Evolutionary conservation across 768 basidiomycete genomes (phyloP).

Genomic region (Lactifluus hygrophoroides): DNA sequence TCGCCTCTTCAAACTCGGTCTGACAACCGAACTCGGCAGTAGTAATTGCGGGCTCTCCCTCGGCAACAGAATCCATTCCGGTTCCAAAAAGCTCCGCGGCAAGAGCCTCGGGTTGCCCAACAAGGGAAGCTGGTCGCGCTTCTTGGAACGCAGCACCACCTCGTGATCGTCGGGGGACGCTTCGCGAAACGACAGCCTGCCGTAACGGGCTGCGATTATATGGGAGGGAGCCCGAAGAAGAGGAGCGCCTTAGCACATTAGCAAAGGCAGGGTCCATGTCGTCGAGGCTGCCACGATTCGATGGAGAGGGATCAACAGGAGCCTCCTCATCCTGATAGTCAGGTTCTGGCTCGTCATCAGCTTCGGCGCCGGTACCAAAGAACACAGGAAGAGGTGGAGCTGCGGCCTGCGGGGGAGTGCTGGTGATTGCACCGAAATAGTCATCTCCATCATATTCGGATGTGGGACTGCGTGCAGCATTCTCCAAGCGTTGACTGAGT

Average conservation of each 20-base stretch:
- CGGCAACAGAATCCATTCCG: slow-evolving; percentile 36
- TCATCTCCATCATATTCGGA: slow-evolving; percentile 20
- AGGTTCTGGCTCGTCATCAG: slow-evolving; percentile 24
- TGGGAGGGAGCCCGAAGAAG: slow-evolving; percentile 33
- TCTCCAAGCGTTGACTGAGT: slow-evolving; percentile 19
- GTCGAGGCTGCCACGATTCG: slow-evolving; percentile 66
- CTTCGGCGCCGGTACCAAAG: slow-evolving; percentile 23
- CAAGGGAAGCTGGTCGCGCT: slow-evolving; percentile 58
- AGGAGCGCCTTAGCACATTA: slow-evolving; percentile 57
- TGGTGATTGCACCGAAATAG: slow-evolving; percentile 14
- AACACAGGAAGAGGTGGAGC: slow-evolving; percentile 9
- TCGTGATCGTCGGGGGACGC: slow-evolving; percentile 43
- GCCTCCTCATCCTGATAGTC: slow-evolving; percentile 29
- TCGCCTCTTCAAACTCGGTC: slow-evolving; percentile 43
- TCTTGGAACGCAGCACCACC: slow-evolving; percentile 67
- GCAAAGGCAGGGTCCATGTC: slow-evolving; percentile 86
- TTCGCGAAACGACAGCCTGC: slow-evolving; percentile 44
- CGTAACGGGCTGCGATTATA: slow-evolving; percentile 53
- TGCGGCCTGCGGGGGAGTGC: slow-evolving; percentile 18
- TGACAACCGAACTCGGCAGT: slow-evolving; percentile 59
- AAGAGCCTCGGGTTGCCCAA: slow-evolving; percentile 65
- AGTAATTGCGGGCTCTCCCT: slow-evolving; percentile 32
- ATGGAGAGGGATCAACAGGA: slow-evolving; percentile 33
- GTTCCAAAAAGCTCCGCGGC: slow-evolving; percentile 52
- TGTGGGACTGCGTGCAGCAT: slow-evolving; percentile 14